Percentiles rank a stretch among this genome's conserved stretches.
Evolutionary conservation across 805 yeast species (phyloP).

Genomic region (Dipodascus geniculatus): DNA sequence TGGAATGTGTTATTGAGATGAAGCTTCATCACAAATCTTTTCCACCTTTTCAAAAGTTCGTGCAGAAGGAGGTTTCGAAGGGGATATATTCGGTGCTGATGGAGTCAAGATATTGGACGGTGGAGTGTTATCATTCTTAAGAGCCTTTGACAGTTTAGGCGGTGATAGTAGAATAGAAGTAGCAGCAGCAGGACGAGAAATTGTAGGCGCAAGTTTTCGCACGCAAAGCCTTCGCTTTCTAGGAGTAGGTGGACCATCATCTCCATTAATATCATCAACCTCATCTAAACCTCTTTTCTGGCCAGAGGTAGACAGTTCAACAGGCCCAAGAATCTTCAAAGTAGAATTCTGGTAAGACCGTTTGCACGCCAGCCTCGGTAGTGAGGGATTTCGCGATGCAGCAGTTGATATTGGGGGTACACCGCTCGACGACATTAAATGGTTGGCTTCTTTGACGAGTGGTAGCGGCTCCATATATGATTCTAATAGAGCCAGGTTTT

Average conservation of each 20-base stretch:
- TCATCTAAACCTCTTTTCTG: not conserved
- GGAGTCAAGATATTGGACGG: no score
- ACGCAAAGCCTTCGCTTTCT: not conserved
- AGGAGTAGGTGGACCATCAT: not conserved
- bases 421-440: not conserved
- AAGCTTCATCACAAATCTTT: not conserved
- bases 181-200: not conserved
- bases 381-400: not conserved
- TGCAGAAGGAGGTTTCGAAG: no score
- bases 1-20: not conserved
- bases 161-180: not conserved
- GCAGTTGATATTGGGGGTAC: not conserved
- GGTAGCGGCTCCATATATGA: not conserved
- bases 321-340: not conserved
- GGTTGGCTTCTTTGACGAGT: not conserved
- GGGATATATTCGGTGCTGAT: no score
- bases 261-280: not conserved
- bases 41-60: not conserved
- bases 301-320: not conserved
- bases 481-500: not conserved
- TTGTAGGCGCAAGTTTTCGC: not conserved
- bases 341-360: not conserved
- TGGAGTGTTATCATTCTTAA: no score
- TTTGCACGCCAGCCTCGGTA: not conserved
- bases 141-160: no score